Conservation (phyloP, 2,329 filamentous ascomycete genomes). For the Diaporthe australafricana region DNA sequence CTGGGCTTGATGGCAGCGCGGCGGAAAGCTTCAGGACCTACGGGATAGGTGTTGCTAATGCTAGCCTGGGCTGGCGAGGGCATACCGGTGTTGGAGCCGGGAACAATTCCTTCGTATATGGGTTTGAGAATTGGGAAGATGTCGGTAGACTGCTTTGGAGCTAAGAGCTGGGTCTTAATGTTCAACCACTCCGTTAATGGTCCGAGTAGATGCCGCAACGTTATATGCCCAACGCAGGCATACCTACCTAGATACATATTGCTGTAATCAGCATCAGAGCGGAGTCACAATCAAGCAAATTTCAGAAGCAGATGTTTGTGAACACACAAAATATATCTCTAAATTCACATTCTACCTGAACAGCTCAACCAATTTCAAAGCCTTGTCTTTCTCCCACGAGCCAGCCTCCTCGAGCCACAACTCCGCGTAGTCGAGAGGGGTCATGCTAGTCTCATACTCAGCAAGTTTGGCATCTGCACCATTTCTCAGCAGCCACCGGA, state of each 20-base stretch:
- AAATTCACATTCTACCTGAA: background rate
- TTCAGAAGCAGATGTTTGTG: too few relatives aligned
- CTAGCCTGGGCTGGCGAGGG: background rate
- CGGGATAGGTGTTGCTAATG: background rate
- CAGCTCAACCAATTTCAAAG: background rate
- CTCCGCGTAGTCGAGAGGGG: background rate
- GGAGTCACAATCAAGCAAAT: too few relatives aligned
- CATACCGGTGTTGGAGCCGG: background rate
- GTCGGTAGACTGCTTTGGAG: background rate
- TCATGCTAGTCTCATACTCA: background rate
- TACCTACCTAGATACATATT: too few relatives aligned
- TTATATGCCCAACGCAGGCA: background rate
- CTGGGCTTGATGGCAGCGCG: background rate
- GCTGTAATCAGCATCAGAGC: too few relatives aligned
- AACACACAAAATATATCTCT: too few relatives aligned
- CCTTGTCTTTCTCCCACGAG: too few relatives aligned
- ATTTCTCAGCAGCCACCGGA: background rate
- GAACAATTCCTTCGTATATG: background rate
- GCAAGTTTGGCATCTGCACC: background rate
- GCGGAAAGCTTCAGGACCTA: background rate
- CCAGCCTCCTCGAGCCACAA: background rate
- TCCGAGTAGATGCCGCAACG: too few relatives aligned
- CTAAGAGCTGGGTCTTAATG: background rate
- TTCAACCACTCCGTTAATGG: background rate
- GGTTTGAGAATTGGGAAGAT: background rate